phyloP scores from a whole-genome alignment of 495 filamentous ascomycete genomes.

The Eremomyces bilateralis region DNA sequence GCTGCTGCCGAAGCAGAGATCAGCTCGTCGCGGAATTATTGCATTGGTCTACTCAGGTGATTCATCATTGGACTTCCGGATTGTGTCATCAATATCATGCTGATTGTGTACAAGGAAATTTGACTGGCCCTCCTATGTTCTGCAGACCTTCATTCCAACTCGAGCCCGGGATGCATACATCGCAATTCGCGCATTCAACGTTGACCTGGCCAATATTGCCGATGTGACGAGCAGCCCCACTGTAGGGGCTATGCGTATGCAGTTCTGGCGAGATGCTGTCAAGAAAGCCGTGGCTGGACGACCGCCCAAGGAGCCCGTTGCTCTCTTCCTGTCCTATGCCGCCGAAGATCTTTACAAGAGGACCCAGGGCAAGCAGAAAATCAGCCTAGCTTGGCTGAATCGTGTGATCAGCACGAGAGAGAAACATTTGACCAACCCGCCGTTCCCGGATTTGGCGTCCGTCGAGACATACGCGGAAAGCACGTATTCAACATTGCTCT shows the following conservation, averaged over 20 bases:
- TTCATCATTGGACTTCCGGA: no score
- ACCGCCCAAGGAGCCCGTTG: conserved; percentile 76
- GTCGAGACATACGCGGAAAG: conserved; percentile 81
- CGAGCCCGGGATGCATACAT: conserved; percentile 59
- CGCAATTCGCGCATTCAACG: conserved; percentile 77
- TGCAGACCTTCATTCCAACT: conserved; percentile 60
- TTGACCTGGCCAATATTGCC: conserved; percentile 70
- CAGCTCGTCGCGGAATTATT: no score
- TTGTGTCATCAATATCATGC: no score
- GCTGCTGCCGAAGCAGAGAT: no score
- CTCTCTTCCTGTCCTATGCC: conserved; percentile 56
- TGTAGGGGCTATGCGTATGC: conserved; percentile 67
- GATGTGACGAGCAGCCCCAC: conserved; percentile 65
- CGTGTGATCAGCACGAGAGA: conserved; percentile 62
- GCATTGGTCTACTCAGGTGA: no score
- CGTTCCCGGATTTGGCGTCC: conserved; percentile 47
- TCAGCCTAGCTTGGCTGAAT: conserved; percentile 63
- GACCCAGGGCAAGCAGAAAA: conserved; percentile 29
- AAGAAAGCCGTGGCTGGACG: conserved; percentile 45
- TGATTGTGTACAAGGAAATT: no score
- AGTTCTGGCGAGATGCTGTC: conserved; percentile 83
- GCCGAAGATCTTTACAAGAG: conserved; percentile 35
- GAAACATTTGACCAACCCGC: conserved; percentile 61
- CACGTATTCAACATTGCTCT: conserved; percentile 85
- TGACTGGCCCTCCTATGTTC: conserved; percentile 75